Evolutionary conservation across 306 rosid species (phyloP).

Genomic region (Quillaja saponaria): DNA sequence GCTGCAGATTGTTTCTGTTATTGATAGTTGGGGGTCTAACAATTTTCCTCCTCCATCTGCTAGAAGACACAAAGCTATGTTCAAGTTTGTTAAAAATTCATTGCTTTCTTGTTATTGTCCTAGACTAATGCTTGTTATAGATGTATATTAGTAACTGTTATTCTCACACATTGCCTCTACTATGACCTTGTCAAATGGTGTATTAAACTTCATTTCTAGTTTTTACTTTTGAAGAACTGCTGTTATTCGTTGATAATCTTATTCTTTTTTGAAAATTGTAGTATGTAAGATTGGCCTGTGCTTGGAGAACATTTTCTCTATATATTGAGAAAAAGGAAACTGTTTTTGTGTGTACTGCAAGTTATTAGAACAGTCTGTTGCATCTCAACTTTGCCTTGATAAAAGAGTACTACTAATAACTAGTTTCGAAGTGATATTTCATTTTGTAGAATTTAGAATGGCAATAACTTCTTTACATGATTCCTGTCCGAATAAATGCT

Average conservation of each 20-base stretch:
- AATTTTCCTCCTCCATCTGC: background rate
- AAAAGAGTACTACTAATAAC: no score
- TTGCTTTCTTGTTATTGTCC: background rate
- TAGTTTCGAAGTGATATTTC: no score
- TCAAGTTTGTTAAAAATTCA: background rate
- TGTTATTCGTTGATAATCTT: background rate
- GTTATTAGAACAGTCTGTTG: constrained; percentile 1
- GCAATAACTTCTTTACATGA: no score
- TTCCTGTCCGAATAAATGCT: no score
- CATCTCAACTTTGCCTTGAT: no score
- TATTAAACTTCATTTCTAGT: background rate
- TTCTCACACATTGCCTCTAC: background rate
- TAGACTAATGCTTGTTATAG: background rate
- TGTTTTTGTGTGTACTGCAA: constrained; percentile 6
- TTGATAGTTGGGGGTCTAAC: background rate
- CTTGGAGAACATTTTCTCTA: background rate
- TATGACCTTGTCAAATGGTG: background rate
- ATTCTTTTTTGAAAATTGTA: constrained; percentile 17
- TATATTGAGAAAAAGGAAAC: constrained; percentile 4
- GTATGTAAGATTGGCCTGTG: constrained; percentile 5
- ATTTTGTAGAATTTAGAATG: no score
- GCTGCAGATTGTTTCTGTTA: background rate
- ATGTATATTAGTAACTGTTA: background rate
- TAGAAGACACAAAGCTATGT: background rate
- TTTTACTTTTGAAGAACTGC: background rate